phyloP scores from a whole-genome alignment of 2,329 filamentous ascomycete genomes.

The Fusarium palustre region DNA sequence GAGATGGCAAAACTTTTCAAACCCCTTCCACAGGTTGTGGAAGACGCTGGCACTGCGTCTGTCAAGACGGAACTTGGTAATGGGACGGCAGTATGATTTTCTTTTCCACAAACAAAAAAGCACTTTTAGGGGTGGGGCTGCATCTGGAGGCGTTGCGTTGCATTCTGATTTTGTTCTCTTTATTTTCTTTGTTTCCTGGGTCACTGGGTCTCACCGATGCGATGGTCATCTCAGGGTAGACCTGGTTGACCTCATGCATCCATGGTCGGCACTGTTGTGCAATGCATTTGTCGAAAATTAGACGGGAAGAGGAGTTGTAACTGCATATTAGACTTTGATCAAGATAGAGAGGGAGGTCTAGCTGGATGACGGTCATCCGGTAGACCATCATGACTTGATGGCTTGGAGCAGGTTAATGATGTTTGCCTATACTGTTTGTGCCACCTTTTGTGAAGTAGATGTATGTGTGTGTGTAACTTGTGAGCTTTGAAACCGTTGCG shows the following conservation, averaged over 20 bases:
- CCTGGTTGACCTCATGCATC: slow-evolving; percentile 47
- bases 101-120: slow-evolving; percentile 48
- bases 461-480: not conserved
- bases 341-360: slow-evolving; percentile 53
- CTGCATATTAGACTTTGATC: slow-evolving; percentile 56
- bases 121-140: slow-evolving; percentile 52
- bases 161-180: slow-evolving; percentile 46
- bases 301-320: slow-evolving; percentile 53
- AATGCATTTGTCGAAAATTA: slow-evolving; percentile 54
- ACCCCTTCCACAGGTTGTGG: slow-evolving; percentile 63
- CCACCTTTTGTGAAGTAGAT: slow-evolving; percentile 24
- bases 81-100: slow-evolving; percentile 49
- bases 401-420: slow-evolving; percentile 53
- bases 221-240: slow-evolving; percentile 34
- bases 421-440: slow-evolving; percentile 44
- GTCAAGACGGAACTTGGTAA: slow-evolving; percentile 57
- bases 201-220: slow-evolving; percentile 38
- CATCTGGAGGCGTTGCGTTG: slow-evolving; percentile 58
- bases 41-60: slow-evolving; percentile 56
- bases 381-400: slow-evolving; percentile 52
- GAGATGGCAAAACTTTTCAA: slow-evolving; percentile 79
- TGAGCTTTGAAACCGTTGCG: not conserved
- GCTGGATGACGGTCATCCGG: slow-evolving; percentile 46
- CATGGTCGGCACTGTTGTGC: slow-evolving; percentile 50
- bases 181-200: slow-evolving; percentile 46